Evolutionary conservation across 1,284 basidiomycete genomes (phyloP), one percentile per base, ranked within the genome.

Genomic region (Trichosporon coremiiforme): DNA sequence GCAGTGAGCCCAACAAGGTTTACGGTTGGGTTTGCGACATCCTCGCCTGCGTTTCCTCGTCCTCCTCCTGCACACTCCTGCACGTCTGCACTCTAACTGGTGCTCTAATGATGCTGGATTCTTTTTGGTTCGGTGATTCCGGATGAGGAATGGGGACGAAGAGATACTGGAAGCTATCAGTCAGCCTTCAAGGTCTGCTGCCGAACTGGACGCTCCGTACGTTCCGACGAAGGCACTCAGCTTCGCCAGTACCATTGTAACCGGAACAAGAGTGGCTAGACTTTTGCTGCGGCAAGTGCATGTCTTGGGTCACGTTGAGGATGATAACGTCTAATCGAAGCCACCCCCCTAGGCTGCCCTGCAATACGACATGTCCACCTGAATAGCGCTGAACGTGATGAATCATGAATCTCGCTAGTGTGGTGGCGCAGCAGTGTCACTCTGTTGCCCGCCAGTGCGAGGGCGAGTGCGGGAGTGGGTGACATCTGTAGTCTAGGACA

Each of bases 21-120:
- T 53, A 53, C 47, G 17, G 47, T 53, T 53, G 47, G 47, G 47
- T 53, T 53, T 9, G 47, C 47, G 47, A 53, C 47, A 53, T 53
- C 47, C 47, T 53, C 20, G 47, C 47, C 47, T 53, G 20, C 47
- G 47, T 53, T 53, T 53, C n/a, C 20, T 53, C 47, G n/a, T 12
- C 47, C 33, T 33, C 3, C 20, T 47, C 36, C 47, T 53, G 15
- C 47, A 15, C 13, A 53, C 47, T 53, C 47, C 47, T 53, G 47
- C 47, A 53, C 47, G 9, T 22, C n/a, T 53, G 47, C 47, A 53
- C 47, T 53, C 20, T 53, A 53, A n/a, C n/a, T n/a, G n/a, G n/a
- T n/a, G n/a, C n/a, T n/a, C n/a, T n/a, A n/a, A n/a, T n/a, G n/a
- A n/a, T n/a, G n/a, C n/a, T n/a, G n/a, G n/a, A n/a, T n/a, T 33